These are phyloP conservation scores for Leishmania martiniquensis DNA, from an alignment of 208 protist species.

Conservation along the genomic window DNA sequence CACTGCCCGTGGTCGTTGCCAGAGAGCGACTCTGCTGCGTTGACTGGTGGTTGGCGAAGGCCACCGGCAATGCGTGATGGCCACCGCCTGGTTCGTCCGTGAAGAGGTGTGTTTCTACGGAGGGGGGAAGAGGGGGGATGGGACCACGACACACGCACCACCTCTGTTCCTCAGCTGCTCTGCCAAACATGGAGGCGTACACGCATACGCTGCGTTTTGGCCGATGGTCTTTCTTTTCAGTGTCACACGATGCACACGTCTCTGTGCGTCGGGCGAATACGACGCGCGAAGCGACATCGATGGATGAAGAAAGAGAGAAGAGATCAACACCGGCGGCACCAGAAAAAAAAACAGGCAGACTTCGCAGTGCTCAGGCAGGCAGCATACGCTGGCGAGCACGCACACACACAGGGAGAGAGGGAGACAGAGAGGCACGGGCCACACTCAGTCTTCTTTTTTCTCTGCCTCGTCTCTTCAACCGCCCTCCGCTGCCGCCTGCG, in stretches of 20 bases:
- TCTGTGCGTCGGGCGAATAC: background rate
- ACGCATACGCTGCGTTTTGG: background rate
- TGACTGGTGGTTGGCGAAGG: too few relatives aligned
- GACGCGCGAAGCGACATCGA: background rate
- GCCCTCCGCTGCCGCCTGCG: too few relatives aligned
- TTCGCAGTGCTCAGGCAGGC: too few relatives aligned
- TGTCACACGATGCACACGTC: background rate
- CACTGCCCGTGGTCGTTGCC: background rate
- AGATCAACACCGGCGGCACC: too few relatives aligned
- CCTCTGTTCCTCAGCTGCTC: background rate
- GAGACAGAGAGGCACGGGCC: background rate
- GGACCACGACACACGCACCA: background rate
- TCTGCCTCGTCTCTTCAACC: background rate
- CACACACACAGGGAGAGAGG: background rate
- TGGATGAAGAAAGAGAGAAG: background rate
- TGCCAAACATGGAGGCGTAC: background rate
- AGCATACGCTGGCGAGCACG: too few relatives aligned
- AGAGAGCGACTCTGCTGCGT: background rate
- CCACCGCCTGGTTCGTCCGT: background rate
- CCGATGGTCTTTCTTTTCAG: background rate
- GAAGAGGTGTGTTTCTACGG: background rate
- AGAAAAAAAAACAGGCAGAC: too few relatives aligned
- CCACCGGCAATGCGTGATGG: background rate
- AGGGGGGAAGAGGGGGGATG: background rate
- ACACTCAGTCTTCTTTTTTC: background rate